These are phyloP conservation scores for Coprinopsis sp. DNA, from an alignment of 768 basidiomycete species.

Conservation along the genomic window DNA sequence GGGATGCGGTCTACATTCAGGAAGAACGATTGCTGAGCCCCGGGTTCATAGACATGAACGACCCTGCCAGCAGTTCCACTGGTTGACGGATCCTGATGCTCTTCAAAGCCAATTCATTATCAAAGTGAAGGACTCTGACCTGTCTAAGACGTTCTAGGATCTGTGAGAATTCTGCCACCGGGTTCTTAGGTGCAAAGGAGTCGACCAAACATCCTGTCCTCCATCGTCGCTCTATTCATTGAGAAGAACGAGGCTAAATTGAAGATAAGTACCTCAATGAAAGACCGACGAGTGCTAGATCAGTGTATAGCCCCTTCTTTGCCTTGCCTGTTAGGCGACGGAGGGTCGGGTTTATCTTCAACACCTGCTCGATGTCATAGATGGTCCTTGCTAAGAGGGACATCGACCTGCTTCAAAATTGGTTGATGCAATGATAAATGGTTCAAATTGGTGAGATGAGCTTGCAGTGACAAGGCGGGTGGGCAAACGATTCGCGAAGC, in stretches of 20 bases:
- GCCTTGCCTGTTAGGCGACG: background rate
- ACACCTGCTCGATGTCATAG: background rate
- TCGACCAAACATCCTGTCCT: slow-evolving; percentile 8
- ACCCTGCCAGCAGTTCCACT: background rate
- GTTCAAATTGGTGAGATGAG: no score
- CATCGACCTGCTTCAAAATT: no score
- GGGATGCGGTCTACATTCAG: background rate
- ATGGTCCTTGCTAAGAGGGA: no score
- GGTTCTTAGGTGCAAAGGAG: background rate
- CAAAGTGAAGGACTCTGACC: background rate
- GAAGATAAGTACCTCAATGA: background rate
- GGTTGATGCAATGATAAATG: no score
- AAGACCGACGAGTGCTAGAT: background rate
- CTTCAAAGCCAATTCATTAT: no score
- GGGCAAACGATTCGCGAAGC: no score
- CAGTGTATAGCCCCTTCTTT: background rate
- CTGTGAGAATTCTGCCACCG: background rate
- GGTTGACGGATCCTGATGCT: background rate
- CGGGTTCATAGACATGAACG: slow-evolving; percentile 1
- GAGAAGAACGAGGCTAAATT: background rate
- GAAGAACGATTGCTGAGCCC: slow-evolving; percentile 1
- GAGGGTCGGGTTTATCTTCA: background rate
- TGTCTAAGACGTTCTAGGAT: background rate
- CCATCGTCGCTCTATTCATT: background rate
- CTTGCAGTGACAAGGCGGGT: no score